Evolutionary conservation across 257 asterid species (phyloP).

Genomic region (Nicotiana paniculata): DNA sequence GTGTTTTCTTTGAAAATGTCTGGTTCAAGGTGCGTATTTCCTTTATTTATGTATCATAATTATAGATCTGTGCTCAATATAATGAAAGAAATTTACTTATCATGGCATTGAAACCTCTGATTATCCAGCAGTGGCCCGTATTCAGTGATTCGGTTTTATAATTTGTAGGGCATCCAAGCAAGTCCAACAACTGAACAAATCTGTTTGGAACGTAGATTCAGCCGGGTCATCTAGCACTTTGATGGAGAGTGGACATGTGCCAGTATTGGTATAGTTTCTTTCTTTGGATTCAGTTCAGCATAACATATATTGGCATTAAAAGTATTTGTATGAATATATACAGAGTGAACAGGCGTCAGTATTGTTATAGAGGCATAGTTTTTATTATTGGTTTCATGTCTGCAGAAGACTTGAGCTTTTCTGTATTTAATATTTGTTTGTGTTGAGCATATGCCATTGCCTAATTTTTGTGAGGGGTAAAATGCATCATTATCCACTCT

Average conservation of each 20-base stretch:
- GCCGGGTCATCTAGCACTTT: conserved; percentile 70
- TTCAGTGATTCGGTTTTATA: conserved; percentile 6
- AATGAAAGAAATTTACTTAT: not conserved
- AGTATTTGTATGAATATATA: not conserved
- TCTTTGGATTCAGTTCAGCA: not conserved
- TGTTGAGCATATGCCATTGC: not conserved
- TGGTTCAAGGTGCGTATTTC: conserved; percentile 55
- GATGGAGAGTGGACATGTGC: conserved; percentile 75
- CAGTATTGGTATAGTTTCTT: conserved; percentile 41
- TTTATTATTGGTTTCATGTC: not conserved
- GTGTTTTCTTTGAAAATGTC: conserved; percentile 64
- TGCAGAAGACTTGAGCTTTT: not conserved
- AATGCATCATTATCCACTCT: not conserved
- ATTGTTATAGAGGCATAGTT: not conserved
- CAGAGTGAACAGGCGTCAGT: not conserved
- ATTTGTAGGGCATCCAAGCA: conserved; percentile 68
- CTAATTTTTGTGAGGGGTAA: not conserved
- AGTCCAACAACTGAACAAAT: conserved; percentile 57
- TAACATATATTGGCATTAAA: not conserved
- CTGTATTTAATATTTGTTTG: not conserved
- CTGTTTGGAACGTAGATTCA: conserved; percentile 79
- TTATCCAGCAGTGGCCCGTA: not conserved
- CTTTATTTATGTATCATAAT: conserved; percentile 6
- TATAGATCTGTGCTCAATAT: not conserved
- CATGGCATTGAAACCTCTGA: not conserved